Percentiles rank a stretch among this genome's conserved stretches.
These are phyloP conservation scores for Aquanectria penicillioides DNA, from an alignment of 2,329 filamentous ascomycete species.

Conservation along the genomic window DNA sequence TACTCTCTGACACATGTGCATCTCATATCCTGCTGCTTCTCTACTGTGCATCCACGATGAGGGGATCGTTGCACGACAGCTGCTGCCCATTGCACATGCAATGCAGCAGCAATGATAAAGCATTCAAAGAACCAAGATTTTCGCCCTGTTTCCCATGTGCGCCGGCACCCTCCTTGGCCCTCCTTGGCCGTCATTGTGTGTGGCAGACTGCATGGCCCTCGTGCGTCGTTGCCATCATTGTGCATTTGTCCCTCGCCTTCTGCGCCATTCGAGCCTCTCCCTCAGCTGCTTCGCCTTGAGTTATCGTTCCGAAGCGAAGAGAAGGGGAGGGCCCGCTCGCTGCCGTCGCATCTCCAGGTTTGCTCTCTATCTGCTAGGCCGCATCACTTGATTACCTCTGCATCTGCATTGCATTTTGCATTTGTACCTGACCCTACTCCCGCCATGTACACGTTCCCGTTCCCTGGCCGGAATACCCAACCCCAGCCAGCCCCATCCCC, in stretches of 20 bases:
- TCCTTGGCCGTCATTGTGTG: too few species aligned
- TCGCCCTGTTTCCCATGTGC: neutral
- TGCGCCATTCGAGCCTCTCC: neutral
- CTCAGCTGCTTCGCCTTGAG: neutral
- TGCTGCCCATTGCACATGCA: neutral
- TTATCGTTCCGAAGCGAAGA: too few species aligned
- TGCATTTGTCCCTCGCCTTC: neutral
- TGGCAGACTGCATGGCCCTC: too few species aligned
- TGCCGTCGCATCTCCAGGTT: neutral
- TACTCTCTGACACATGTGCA: too few species aligned
- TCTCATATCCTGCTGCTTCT: too few species aligned
- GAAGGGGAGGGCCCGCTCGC: too few species aligned
- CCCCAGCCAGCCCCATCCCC: neutral
- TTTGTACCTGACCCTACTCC: conserved; percentile 13
- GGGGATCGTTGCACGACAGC: too few species aligned
- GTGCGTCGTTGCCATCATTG: conserved; percentile 17
- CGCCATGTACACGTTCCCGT: neutral
- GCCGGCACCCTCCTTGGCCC: neutral
- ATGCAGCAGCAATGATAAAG: neutral
- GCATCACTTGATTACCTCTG: conserved; percentile 14
- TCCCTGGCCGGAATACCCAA: conserved; percentile 13
- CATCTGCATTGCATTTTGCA: conserved; percentile 20
- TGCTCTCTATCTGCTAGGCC: too few species aligned
- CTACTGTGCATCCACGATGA: neutral
- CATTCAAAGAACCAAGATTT: neutral